These are phyloP conservation scores for Auricularia heimuer DNA, from an alignment of 768 basidiomycete genomes.

Conservation along the genomic window DNA sequence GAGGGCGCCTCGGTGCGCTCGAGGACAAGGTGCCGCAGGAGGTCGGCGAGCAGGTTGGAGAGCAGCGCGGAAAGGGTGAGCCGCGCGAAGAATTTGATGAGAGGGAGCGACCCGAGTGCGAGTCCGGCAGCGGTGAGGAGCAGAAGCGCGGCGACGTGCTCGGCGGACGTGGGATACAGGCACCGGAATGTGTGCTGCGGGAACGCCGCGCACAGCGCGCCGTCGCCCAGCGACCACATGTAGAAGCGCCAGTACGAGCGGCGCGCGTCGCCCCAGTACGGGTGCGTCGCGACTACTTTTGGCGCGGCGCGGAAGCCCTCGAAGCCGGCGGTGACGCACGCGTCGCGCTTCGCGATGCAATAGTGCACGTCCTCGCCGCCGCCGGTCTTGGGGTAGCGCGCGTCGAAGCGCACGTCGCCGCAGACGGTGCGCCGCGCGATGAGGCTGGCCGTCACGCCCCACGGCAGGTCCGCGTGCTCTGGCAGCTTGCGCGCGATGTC, in stretches of 20 bases:
- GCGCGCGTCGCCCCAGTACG: constrained; percentile 44
- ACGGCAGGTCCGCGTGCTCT: constrained; percentile 35
- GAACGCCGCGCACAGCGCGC: constrained; percentile 37
- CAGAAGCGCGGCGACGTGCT: constrained; percentile 27
- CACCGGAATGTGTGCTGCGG: constrained; percentile 38
- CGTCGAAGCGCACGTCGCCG: constrained; percentile 38
- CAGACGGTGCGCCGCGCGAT: constrained; percentile 36
- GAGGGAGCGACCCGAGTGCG: constrained; percentile 8
- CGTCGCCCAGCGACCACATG: constrained; percentile 52
- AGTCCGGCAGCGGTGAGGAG: constrained; percentile 10
- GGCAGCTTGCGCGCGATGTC: constrained; percentile 43
- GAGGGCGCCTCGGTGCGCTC: constrained; percentile 22
- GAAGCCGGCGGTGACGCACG: constrained; percentile 23
- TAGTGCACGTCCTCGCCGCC: constrained; percentile 58
- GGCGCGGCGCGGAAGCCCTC: constrained; percentile 42
- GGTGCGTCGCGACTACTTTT: constrained; percentile 40
- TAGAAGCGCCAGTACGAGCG: constrained; percentile 43
- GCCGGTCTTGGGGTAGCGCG: constrained; percentile 49
- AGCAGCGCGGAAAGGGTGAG: constrained; percentile 21
- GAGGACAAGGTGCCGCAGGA: constrained; percentile 38
- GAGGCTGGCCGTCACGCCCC: constrained; percentile 56
- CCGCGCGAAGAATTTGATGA: constrained; percentile 14
- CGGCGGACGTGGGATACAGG: constrained; percentile 39
- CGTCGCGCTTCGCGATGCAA: constrained; percentile 37
- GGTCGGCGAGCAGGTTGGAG: constrained; percentile 39